Evolutionary conservation across 371 early-diverging fungal species (phyloP), one percentile per base, ranked within the genome.

Genomic region (Amoeboaphelidium protococcarum): DNA sequence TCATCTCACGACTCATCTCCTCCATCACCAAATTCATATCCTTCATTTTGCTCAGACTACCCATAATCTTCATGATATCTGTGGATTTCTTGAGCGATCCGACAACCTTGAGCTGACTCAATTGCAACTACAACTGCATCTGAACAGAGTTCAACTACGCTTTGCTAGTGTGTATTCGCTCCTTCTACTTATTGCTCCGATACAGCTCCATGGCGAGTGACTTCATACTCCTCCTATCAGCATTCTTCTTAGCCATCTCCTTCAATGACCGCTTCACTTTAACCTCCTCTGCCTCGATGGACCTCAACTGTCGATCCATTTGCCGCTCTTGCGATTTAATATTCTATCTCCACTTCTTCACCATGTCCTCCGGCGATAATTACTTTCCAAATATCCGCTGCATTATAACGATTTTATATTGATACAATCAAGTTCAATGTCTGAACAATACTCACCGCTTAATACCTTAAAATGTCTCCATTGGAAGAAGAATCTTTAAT

Each of bases 1-100:
- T 84, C 88, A 94, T 86, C 60, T 94, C 94, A 71, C 63, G 74
- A 16, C 82, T 73, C 78, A 90, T 75, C 56, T 84, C 83, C 56
- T 77, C 75, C 81, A 92, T 82, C 13, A 72, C 61, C 25, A 65
- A 53, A 27, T 76, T 69, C 37, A 90, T 72, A 59, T 85, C 78
- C 13, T 89, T 90, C 40, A 92, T 56, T 52, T 73, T 74, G 47
- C 83, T 70, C 4, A 90, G 61, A 50, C 62, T 64, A 57, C 89
- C 89, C 27, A 90, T 85, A 26, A 76, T 51, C 37, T 78, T 73
- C 94, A 92, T 90, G 20, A 89, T 73, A 47, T 82, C 80, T 6
- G 82, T 76, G 48, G 76, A 77, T 62, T 83, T 81, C 55, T 87
- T 74, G 46, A 92, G 52, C 1, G 74, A 65, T 3, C 94, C 94